These are phyloP conservation scores for Trichoderma atrobrunneum DNA, from an alignment of 2,329 filamentous ascomycete genomes.

Conservation along the genomic window DNA sequence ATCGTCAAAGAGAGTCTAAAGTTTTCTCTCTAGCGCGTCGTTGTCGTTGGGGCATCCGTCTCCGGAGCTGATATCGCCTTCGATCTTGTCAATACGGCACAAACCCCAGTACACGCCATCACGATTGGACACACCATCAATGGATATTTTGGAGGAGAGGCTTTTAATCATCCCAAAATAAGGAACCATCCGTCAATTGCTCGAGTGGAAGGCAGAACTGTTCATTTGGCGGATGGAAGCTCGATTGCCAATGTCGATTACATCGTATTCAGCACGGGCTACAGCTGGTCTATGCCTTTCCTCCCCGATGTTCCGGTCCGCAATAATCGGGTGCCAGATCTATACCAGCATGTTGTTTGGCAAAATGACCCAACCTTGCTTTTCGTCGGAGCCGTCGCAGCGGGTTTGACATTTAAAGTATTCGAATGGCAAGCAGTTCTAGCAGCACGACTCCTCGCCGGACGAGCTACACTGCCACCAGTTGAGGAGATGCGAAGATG, in stretches of 20 bases:
- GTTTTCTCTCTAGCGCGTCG: conserved; percentile 44
- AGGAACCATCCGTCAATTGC: conserved; percentile 46
- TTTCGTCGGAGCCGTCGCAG: conserved; percentile 57
- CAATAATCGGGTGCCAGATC: conserved; percentile 53
- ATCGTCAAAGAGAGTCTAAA: background rate
- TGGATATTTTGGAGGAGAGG: conserved; percentile 56
- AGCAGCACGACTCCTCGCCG: conserved; percentile 57
- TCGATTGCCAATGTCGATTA: conserved; percentile 54
- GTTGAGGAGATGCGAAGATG: conserved; percentile 49
- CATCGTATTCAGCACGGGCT: conserved; percentile 66
- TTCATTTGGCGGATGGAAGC: conserved; percentile 56
- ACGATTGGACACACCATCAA: conserved; percentile 47
- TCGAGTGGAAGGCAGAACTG: conserved; percentile 44
- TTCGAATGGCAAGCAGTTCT: conserved; percentile 68
- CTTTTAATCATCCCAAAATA: conserved; percentile 59
- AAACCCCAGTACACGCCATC: conserved; percentile 51
- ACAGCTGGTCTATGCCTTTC: conserved; percentile 62
- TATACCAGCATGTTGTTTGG: conserved; percentile 60
- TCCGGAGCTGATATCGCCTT: conserved; percentile 62
- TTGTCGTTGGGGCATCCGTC: conserved; percentile 63
- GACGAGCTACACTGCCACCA: conserved; percentile 49
- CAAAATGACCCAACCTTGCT: conserved; percentile 51
- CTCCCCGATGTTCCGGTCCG: conserved; percentile 49
- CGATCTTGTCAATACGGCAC: conserved; percentile 46
- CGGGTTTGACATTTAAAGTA: conserved; percentile 63